Evolutionary conservation across 2,329 filamentous ascomycete species (phyloP).

Genomic region (Colletotrichum melonis): DNA sequence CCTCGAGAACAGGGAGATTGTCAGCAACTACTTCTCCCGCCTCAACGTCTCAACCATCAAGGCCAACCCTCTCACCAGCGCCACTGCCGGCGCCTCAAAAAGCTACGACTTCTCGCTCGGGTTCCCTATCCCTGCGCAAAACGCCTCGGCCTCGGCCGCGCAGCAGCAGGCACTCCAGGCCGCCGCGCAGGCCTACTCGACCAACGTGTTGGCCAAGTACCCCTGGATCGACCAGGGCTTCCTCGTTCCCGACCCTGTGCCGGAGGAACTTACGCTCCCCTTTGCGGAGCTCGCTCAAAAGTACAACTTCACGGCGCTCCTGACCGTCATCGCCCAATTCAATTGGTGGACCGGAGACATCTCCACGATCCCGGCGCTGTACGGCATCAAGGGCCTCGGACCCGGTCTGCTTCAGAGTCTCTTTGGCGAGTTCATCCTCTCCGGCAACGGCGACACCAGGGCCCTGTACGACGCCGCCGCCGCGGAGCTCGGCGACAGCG

Average conservation of each 20-base stretch:
- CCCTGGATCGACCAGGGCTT: conserved; percentile 42
- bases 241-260: conserved; percentile 54
- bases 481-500: conserved; percentile 41
- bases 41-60: conserved; percentile 43
- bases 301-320: conserved; percentile 49
- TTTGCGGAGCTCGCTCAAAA: conserved; percentile 56
- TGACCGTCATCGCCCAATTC: conserved; percentile 46
- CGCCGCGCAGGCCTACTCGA: conserved; percentile 20
- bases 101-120: conserved; percentile 38
- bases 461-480: conserved; percentile 42
- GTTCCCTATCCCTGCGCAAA: conserved; percentile 21
- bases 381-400: conserved; percentile 50
- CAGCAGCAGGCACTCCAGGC: conserved; percentile 21
- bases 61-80: conserved; percentile 1
- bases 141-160: conserved; percentile 14
- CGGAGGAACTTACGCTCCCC: conserved; percentile 54
- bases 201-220: conserved; percentile 28
- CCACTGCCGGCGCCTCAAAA: background rate
- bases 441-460: conserved; percentile 38
- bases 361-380: conserved; percentile 49
- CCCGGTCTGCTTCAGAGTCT: conserved; percentile 36
- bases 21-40: conserved; percentile 49
- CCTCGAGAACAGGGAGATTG: conserved; percentile 47
- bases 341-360: conserved; percentile 53
- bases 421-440: conserved; percentile 38